Evolutionary conservation across 192 early-diverging fungal genomes (phyloP).

Genomic region (Linnemannia exigua): DNA sequence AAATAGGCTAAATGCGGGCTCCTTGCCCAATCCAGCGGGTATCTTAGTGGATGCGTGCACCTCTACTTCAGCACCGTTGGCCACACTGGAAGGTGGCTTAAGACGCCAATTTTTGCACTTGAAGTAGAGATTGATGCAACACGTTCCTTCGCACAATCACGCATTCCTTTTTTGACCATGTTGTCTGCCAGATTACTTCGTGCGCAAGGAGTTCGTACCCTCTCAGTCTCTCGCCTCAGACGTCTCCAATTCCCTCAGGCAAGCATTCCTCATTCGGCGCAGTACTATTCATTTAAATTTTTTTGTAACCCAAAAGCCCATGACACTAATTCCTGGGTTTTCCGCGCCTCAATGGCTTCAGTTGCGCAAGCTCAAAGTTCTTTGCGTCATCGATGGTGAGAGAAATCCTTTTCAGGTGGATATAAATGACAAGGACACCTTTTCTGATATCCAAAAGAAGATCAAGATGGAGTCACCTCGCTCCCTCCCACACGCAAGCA

Average conservation of each 20-base stretch:
- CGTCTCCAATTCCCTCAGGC: conserved; percentile 22
- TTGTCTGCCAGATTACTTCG: conserved; percentile 24
- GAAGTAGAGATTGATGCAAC: too few relatives aligned
- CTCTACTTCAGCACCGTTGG: too few relatives aligned
- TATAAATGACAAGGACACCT: background rate
- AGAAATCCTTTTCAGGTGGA: too few relatives aligned
- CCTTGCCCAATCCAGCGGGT: too few relatives aligned
- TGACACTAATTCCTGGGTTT: background rate
- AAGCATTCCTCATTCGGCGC: conserved; percentile 15
- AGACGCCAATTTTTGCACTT: too few relatives aligned
- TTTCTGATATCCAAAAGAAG: background rate
- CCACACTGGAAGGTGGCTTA: too few relatives aligned
- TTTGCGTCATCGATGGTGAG: too few relatives aligned
- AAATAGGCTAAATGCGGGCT: too few relatives aligned
- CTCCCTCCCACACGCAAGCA: background rate
- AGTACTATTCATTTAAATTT: conserved; percentile 6
- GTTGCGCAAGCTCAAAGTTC: background rate
- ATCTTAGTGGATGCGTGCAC: too few relatives aligned
- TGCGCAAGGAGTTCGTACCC: conserved; percentile 28
- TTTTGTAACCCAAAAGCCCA: background rate
- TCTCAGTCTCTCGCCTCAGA: conserved; percentile 5
- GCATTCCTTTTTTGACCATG: too few relatives aligned
- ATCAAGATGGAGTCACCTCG: background rate
- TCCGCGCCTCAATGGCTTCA: background rate
- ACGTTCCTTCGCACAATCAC: too few relatives aligned